These are phyloP conservation scores for Fusarium incarnatum DNA, from an alignment of 2,329 filamentous ascomycete genomes.

Conservation along the genomic window DNA sequence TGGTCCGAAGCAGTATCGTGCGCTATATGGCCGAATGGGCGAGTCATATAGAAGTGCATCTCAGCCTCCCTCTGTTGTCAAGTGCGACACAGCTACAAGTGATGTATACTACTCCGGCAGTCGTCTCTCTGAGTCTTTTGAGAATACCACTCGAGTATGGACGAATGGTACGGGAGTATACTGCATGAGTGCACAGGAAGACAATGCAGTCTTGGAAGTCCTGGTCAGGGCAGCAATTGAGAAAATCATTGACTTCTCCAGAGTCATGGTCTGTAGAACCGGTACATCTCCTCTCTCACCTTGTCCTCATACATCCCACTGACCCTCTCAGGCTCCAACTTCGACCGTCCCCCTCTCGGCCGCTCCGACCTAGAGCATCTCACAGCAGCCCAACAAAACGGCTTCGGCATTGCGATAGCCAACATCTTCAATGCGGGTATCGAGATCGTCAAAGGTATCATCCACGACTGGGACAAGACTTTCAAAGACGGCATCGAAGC, in stretches of 20 bases:
- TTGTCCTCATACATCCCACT: background rate
- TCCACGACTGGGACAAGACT: constrained; percentile 68
- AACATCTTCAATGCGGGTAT: constrained; percentile 76
- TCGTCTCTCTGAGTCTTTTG: constrained; percentile 71
- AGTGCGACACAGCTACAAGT: constrained; percentile 75
- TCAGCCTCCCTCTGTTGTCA: constrained; percentile 65
- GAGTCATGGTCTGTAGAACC: constrained; percentile 76
- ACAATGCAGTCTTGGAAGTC: constrained; percentile 75
- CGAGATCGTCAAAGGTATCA: constrained; percentile 72
- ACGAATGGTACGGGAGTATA: constrained; percentile 76
- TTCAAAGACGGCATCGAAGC: constrained; percentile 69
- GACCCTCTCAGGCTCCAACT: constrained; percentile 66
- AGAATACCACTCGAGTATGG: constrained; percentile 70
- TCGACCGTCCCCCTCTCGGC: constrained; percentile 74
- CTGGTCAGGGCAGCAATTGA: constrained; percentile 69
- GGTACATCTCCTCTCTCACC: constrained; percentile 46
- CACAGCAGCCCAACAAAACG: constrained; percentile 69
- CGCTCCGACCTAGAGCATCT: constrained; percentile 69
- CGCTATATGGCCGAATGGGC: constrained; percentile 60
- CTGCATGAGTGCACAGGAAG: constrained; percentile 79
- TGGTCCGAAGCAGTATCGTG: constrained; percentile 64
- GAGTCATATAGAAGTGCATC: constrained; percentile 57
- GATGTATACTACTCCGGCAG: constrained; percentile 78
- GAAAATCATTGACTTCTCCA: constrained; percentile 71
- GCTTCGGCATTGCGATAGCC: constrained; percentile 69